These are phyloP conservation scores for Medicago ruthenica DNA, from an alignment of 306 rosid species.

Conservation along the genomic window DNA sequence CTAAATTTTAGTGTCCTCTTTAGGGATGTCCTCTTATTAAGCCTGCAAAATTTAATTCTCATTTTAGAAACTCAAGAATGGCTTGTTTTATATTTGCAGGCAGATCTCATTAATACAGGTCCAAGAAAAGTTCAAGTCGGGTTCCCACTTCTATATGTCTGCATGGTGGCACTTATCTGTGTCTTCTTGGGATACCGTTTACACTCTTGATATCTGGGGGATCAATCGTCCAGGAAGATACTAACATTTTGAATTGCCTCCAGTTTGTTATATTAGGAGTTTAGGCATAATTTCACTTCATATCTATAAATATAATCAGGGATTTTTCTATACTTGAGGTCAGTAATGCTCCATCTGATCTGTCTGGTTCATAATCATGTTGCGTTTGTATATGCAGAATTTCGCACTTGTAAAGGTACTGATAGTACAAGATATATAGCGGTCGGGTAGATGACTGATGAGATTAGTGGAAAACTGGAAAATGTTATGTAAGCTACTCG, in stretches of 20 bases:
- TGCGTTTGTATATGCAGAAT: constrained; percentile 46
- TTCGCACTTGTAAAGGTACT: constrained; percentile 43
- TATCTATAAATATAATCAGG: constrained; percentile 33
- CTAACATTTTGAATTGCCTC: constrained; percentile 41
- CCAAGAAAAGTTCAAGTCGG: constrained; percentile 67
- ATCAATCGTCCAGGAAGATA: constrained; percentile 32
- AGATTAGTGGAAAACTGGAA: constrained; percentile 30
- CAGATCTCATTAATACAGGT: constrained; percentile 56
- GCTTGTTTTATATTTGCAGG: constrained; percentile 52
- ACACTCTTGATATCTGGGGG: constrained; percentile 52
- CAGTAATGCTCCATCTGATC: constrained; percentile 34
- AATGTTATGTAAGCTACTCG: constrained; percentile 29
- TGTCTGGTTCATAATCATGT: constrained; percentile 31
- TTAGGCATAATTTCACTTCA: constrained; percentile 42
- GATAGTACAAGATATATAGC: constrained; percentile 28
- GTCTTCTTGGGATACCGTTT: constrained; percentile 68
- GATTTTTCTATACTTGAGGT: constrained; percentile 37
- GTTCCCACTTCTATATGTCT: constrained; percentile 80
- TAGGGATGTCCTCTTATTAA: constrained; percentile 14
- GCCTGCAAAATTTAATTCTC: constrained; percentile 2
- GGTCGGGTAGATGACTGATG: constrained; percentile 22
- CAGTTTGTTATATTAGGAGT: constrained; percentile 43
- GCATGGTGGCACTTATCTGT: constrained; percentile 76
- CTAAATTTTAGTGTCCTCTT: neutral
- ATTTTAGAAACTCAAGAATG: constrained; percentile 31